Evolutionary conservation across 2,329 filamentous ascomycete genomes (phyloP), one percentile per base, ranked within the genome.

Genomic region (Hypoxylon sp.): DNA sequence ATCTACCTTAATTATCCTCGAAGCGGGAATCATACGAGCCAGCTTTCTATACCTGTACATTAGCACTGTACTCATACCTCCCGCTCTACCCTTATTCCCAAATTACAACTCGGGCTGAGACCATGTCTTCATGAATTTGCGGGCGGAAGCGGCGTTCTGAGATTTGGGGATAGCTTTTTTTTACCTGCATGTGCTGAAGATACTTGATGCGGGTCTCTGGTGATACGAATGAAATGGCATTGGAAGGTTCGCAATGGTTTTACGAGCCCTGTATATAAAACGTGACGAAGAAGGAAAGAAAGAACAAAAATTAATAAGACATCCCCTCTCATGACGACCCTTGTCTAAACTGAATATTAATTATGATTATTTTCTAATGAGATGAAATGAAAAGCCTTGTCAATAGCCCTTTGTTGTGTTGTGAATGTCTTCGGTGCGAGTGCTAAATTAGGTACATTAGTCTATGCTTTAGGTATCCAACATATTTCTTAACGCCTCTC

Each of bases 321-420:
- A 84, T 88, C 86, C 84, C 86, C 85, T 82, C 86, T 88, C 86
- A 84, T 77, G 70, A 75, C 68, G 19, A 22, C 19, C 2, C 17
- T 19, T 42, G 13, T 51, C 19, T 42, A 37, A 42, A 33, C 10
- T n/a, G 8, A 57, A 50, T 10, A 46, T 39, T 29, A 31, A 46
- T 39, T 35, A 31, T 33, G 19, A 6, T 37, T 47, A 17, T 50
- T 48, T 22, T 17, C 35, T 37, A 37, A 37, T n/a, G 35, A 37
- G 9, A 31, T 22, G 8, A 31, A 31, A 31, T 37, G 13, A 37
- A n/a, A n/a, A n/a, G 35, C 2, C 14, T 37, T 5, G 35, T 37
- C 10, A 44, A 44, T 5, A 8, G 3, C 17, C 17, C 8, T 9
- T 9, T 11, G 2, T 4, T 17, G 17, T 44, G 8, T 44, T 44